Percentiles rank a stretch among this genome's conserved stretches.
Evolutionary conservation across 2,329 filamentous ascomycete genomes (phyloP).

Genomic region (Intubia oerlemansii): DNA sequence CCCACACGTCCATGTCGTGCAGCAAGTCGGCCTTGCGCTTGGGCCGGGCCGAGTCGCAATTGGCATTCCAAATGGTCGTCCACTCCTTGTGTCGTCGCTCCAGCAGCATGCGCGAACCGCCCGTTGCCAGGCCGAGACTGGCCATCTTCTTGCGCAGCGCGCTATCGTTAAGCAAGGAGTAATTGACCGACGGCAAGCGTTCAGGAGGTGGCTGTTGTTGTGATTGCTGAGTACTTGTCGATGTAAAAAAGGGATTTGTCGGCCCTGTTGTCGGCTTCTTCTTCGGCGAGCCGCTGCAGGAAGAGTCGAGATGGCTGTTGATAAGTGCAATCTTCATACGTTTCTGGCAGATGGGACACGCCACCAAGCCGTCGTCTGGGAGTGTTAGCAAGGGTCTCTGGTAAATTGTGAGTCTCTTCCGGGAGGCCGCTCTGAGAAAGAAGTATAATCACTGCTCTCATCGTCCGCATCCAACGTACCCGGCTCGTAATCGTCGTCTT

Average conservation of each 20-base stretch:
- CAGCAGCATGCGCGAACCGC: slow-evolving; percentile 46
- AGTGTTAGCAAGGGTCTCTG: background rate
- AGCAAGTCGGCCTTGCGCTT: slow-evolving; percentile 51
- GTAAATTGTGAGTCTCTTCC: too few relatives aligned
- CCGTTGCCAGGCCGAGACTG: slow-evolving; percentile 56
- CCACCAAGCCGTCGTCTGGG: slow-evolving; percentile 53
- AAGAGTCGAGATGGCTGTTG: slow-evolving; percentile 61
- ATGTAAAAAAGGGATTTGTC: background rate
- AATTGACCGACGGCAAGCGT: slow-evolving; percentile 62
- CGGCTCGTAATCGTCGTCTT: slow-evolving; percentile 10
- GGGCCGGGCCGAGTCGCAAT: slow-evolving; percentile 65
- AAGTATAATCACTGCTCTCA: too few relatives aligned
- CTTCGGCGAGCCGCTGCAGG: slow-evolving; percentile 17
- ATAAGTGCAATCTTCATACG: slow-evolving; percentile 66
- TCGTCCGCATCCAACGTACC: too few relatives aligned
- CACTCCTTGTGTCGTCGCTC: slow-evolving; percentile 76
- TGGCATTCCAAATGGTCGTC: slow-evolving; percentile 92
- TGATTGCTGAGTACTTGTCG: slow-evolving; percentile 6
- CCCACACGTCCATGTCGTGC: slow-evolving; percentile 68
- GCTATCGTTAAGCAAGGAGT: slow-evolving; percentile 64
- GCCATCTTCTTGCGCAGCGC: slow-evolving; percentile 60
- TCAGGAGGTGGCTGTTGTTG: too few relatives aligned
- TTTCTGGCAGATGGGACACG: slow-evolving; percentile 62
- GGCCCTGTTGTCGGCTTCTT: background rate
- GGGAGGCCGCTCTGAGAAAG: too few relatives aligned